Evolutionary conservation across 257 asterid genomes (phyloP), one percentile per base, ranked within the genome.

Genomic region (Dorcoceras hygrometricum): DNA sequence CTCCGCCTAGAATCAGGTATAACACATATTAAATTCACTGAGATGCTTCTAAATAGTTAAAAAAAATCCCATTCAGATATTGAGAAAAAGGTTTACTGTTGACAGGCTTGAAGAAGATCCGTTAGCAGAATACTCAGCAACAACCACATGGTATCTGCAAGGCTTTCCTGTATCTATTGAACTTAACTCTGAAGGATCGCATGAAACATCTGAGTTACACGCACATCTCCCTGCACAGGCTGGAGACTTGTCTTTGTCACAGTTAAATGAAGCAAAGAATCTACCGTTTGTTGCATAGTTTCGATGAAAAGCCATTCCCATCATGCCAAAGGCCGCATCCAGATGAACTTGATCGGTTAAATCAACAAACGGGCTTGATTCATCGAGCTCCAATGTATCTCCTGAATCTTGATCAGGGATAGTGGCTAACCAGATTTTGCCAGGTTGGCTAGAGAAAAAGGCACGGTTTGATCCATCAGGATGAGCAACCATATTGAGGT

Each of bases 281-380:
- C 99, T 80, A 1, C 99, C 99, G 34, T 93, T 93, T 12, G 67
- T 68, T 0, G 81, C 82, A 62, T 86, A 93, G 24, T 86, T 68
- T 0, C 97, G 97, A 76, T 93, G 99, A 62, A 93, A 93, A 7
- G 97, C 95, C 82, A 93, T 63, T n/a, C 99, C 99, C 94, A 87
- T 83, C 95, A 93, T 78, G 59, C 99, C 99, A 57, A 84, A 90
- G 43, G 64, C 73, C 0, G 94, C 67, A 26, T 83, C 95, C 0
- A 90, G 76, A 74, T 80, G 78, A 71, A 93, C 94, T 65, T 86
- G 84, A 71, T 93, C 99, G 0, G 99, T 83, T 57, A 93, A 77
- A 70, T 93, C 99, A 5, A 85, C 95, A 54, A 88, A 93, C 0
- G 96, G 95, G 29, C 81, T 90, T 2, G 94, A 82, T 71, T 86